Evolutionary conservation across 2,329 filamentous ascomycete genomes (phyloP).

Genomic region (Nemania sp.): DNA sequence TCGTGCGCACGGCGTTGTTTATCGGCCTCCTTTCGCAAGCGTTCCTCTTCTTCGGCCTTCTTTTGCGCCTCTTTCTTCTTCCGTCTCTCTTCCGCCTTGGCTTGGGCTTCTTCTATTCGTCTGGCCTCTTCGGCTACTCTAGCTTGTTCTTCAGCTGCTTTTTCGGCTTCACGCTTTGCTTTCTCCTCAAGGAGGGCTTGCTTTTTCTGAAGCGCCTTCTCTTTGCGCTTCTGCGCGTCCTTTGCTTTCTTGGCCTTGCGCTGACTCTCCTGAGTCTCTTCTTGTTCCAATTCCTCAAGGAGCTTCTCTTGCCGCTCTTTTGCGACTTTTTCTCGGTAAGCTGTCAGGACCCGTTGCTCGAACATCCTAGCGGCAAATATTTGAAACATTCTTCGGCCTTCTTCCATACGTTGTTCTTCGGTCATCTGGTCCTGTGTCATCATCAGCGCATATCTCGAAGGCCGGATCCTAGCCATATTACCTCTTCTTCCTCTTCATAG

Average conservation of each 20-base stretch:
- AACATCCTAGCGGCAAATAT: slow-evolving; percentile 99
- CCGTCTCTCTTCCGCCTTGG: slow-evolving; percentile 85
- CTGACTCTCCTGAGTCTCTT: slow-evolving; percentile 73
- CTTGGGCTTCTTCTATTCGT: slow-evolving; percentile 77
- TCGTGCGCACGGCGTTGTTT: slow-evolving; percentile 78
- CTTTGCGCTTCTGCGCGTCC: slow-evolving; percentile 93
- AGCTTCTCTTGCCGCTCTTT: slow-evolving; percentile 89
- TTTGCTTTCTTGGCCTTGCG: slow-evolving; percentile 91
- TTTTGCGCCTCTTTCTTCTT: slow-evolving; percentile 90
- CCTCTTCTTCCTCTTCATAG: slow-evolving; percentile 70
- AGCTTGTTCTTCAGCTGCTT: slow-evolving; percentile 82
- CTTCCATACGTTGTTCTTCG: slow-evolving; percentile 98
- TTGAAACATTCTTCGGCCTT: slow-evolving; percentile 97
- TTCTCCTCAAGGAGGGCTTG: slow-evolving; percentile 89
- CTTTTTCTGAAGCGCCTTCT: slow-evolving; percentile 88
- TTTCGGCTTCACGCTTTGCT: slow-evolving; percentile 83
- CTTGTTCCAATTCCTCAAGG: slow-evolving; percentile 87
- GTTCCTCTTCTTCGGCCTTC: slow-evolving; percentile 88
- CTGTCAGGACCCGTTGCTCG: slow-evolving; percentile 91
- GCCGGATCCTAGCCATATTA: slow-evolving; percentile 38
- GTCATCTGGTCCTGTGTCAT: slow-evolving; percentile 86
- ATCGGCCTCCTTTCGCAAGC: slow-evolving; percentile 81
- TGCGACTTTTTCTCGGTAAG: slow-evolving; percentile 97
- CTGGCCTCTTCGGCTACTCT: slow-evolving; percentile 75
- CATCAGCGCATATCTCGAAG: slow-evolving; percentile 29